A percentile compares a stretch with the other conserved stretches of the same genome.
Evolutionary conservation across 192 early-diverging fungal genomes (phyloP).

Genomic region (Backusella sp.): DNA sequence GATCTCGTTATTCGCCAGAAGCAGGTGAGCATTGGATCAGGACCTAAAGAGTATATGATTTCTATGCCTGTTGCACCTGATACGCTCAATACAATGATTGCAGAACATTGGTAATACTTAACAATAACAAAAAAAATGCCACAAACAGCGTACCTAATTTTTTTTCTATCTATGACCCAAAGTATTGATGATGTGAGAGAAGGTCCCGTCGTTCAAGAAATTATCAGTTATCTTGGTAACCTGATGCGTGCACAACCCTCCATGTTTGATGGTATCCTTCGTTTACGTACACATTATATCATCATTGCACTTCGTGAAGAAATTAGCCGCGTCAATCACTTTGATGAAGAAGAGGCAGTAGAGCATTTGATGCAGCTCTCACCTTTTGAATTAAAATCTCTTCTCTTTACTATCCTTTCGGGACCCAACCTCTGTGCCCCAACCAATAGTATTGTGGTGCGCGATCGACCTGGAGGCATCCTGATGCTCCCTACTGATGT

Average conservation of each 20-base stretch:
- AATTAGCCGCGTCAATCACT: conserved; percentile 66
- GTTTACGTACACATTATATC: conserved; percentile 75
- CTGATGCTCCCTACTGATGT: conserved; percentile 11
- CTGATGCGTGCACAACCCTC: conserved; percentile 62
- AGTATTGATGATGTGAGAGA: conserved; percentile 77
- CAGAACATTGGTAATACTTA: conserved; percentile 51
- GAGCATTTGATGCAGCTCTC: conserved; percentile 77
- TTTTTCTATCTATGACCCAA: not conserved
- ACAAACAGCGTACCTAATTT: not conserved
- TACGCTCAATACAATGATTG: conserved; percentile 63
- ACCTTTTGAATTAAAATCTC: conserved; percentile 74
- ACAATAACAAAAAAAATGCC: too few species aligned
- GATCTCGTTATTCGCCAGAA: conserved; percentile 78
- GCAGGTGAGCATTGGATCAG: conserved; percentile 74
- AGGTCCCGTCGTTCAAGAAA: conserved; percentile 76
- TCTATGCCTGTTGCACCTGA: conserved; percentile 66
- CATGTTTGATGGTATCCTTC: conserved; percentile 79
- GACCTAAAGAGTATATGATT: conserved; percentile 63
- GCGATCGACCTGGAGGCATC: conserved; percentile 34
- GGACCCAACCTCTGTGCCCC: conserved; percentile 46
- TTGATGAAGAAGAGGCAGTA: conserved; percentile 74
- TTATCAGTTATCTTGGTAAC: conserved; percentile 73
- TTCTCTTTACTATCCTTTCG: conserved; percentile 68
- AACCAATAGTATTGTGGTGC: conserved; percentile 39
- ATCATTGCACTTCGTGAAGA: conserved; percentile 85